Conservation (phyloP, 169 alveolate species). For the Plasmodium malariae region DNA sequence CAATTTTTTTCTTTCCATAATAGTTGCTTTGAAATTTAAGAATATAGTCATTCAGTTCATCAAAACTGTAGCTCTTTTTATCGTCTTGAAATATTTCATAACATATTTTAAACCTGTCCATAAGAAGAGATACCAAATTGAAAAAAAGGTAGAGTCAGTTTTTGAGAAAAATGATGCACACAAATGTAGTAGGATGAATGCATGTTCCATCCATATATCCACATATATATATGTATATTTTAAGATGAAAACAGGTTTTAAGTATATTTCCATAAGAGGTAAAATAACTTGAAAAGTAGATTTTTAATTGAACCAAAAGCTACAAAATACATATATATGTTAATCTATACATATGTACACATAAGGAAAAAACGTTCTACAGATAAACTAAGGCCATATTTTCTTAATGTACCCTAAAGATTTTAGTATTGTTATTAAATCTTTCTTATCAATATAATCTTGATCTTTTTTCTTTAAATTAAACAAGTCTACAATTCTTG, state of each 20-base stretch:
- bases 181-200: background rate
- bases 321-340: background rate
- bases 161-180: background rate
- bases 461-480: slow-evolving; percentile 54
- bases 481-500: slow-evolving; percentile 57
- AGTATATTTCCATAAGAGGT: background rate
- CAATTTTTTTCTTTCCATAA: slow-evolving; percentile 56
- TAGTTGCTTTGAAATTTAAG: slow-evolving; percentile 33
- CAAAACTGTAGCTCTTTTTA: slow-evolving; percentile 47
- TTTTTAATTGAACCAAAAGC: background rate
- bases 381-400: background rate
- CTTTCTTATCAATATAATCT: slow-evolving; percentile 59
- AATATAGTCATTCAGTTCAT: slow-evolving; percentile 47
- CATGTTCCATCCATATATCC: background rate
- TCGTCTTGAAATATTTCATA: slow-evolving; percentile 52
- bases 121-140: background rate
- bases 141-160: background rate
- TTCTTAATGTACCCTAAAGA: slow-evolving; percentile 41
- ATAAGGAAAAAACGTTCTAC: background rate
- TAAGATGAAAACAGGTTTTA: background rate
- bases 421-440: slow-evolving; percentile 54
- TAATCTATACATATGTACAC: background rate
- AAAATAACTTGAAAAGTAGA: background rate
- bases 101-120: slow-evolving; percentile 36
- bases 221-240: background rate